These are phyloP conservation scores for Gentiana macrophylla DNA, from an alignment of 257 asterid genomes.

Conservation along the genomic window DNA sequence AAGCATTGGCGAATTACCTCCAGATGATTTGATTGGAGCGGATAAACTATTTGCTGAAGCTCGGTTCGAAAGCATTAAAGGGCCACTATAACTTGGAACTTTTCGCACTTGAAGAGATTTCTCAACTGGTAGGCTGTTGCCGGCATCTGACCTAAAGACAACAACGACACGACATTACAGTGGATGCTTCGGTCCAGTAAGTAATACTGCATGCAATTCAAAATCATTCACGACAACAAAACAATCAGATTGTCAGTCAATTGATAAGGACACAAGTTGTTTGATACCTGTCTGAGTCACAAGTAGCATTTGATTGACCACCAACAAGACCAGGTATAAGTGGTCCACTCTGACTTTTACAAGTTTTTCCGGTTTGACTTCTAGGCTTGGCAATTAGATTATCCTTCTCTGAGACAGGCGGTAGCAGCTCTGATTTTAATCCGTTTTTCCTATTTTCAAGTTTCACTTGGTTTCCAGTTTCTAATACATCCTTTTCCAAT, in stretches of 20 bases:
- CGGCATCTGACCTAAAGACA: constrained; percentile 54
- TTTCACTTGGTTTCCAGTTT: constrained; percentile 31
- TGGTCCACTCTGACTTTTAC: constrained; percentile 92
- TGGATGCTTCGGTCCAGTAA: too few species aligned
- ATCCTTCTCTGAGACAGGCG: constrained; percentile 49
- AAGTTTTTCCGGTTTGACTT: constrained; percentile 45
- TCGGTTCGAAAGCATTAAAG: constrained; percentile 85
- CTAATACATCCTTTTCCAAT: constrained; percentile 28
- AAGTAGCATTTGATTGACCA: constrained; percentile 47
- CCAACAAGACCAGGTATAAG: constrained; percentile 61
- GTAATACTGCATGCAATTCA: too few species aligned
- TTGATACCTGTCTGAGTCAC: constrained; percentile 59
- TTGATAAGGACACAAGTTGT: too few species aligned
- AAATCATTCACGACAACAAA: too few species aligned
- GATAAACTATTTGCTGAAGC: constrained; percentile 99
- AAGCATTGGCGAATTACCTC: constrained; percentile 36
- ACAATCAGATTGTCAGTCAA: too few species aligned
- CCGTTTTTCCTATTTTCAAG: constrained; percentile 29
- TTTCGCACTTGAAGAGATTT: constrained; percentile 52
- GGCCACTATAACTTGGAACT: constrained; percentile 95
- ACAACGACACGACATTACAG: constrained; percentile 1
- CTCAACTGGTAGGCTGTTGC: constrained; percentile 50
- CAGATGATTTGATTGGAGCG: constrained; percentile 95
- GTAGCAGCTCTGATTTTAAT: constrained; percentile 40
- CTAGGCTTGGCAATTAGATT: constrained; percentile 31